A percentile compares a stretch with the other conserved stretches of the same genome.
Conservation (phyloP, 768 basidiomycete genomes). For the Aureoboletus auriporus region DNA sequence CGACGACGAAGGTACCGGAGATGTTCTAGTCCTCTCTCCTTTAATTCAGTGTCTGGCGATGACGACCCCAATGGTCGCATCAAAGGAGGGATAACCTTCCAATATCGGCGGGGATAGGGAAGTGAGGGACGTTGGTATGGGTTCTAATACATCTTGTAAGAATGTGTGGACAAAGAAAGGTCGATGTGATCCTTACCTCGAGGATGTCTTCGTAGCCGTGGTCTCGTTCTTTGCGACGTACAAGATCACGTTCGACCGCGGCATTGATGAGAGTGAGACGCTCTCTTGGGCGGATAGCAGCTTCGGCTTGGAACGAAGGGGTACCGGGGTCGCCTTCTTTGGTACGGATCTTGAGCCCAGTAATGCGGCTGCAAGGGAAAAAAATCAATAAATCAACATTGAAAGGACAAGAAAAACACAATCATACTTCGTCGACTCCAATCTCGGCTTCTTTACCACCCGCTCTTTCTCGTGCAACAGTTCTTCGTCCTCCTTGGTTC, state of each 20-base stretch:
- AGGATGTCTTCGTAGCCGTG: slow-evolving; percentile 83
- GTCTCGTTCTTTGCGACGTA: slow-evolving; percentile 67
- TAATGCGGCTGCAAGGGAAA: slow-evolving; percentile 36
- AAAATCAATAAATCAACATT: slow-evolving; percentile 5
- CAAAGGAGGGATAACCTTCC: slow-evolving; percentile 54
- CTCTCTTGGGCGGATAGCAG: slow-evolving; percentile 60
- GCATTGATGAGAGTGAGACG: slow-evolving; percentile 52
- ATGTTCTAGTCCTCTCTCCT: slow-evolving; percentile 20
- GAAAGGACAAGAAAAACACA: too few relatives aligned
- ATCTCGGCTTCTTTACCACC: slow-evolving; percentile 55
- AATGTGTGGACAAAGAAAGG: not conserved
- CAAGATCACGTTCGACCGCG: slow-evolving; percentile 57
- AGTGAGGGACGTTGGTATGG: slow-evolving; percentile 64
- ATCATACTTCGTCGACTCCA: slow-evolving; percentile 18
- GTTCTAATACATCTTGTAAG: slow-evolving; percentile 40
- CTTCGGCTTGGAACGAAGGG: slow-evolving; percentile 40
- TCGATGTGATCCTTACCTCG: slow-evolving; percentile 50
- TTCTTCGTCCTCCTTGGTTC: slow-evolving; percentile 67
- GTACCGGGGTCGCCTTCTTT: slow-evolving; percentile 39
- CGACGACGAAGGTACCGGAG: slow-evolving; percentile 57
- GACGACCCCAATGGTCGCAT: slow-evolving; percentile 31
- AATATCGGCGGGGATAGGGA: slow-evolving; percentile 59
- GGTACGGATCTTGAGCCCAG: slow-evolving; percentile 51
- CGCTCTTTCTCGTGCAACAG: slow-evolving; percentile 69
- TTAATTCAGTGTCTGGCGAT: slow-evolving; percentile 11